phyloP scores from a whole-genome alignment of 1,284 basidiomycete species.

The Laetiporus sulphureus region DNA sequence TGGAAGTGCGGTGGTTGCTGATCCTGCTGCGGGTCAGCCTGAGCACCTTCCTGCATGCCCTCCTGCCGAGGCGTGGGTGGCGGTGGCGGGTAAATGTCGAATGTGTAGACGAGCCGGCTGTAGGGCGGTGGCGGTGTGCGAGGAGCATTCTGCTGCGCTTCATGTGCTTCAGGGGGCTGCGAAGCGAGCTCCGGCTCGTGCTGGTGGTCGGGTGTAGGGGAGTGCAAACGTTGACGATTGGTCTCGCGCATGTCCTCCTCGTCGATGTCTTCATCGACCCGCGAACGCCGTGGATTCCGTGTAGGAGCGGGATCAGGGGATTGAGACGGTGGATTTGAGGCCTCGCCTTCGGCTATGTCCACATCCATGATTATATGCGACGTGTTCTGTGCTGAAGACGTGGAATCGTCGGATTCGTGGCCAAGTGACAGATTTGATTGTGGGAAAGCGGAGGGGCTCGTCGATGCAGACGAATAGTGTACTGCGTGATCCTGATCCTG shows the following conservation, averaged over 20 bases:
- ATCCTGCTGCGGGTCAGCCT: background rate
- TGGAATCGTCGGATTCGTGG: slow-evolving; percentile 3
- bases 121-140: slow-evolving; percentile 9
- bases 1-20: slow-evolving; percentile 4
- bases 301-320: slow-evolving; percentile 1
- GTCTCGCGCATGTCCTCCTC: slow-evolving; percentile 22
- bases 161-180: slow-evolving; percentile 3
- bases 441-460: background rate
- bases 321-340: slow-evolving; percentile 3
- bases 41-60: no score
- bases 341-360: slow-evolving; percentile 14
- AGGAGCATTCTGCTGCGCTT: slow-evolving; percentile 5
- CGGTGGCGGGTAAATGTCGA: slow-evolving; percentile 16
- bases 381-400: slow-evolving; percentile 2
- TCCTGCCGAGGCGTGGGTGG: background rate
- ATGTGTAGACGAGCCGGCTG: slow-evolving; percentile 13
- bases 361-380: slow-evolving; percentile 5
- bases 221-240: slow-evolving; percentile 23
- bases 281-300: slow-evolving; percentile 15
- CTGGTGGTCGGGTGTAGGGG: slow-evolving; percentile 12
- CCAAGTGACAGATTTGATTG: background rate
- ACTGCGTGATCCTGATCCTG: slow-evolving; percentile 1
- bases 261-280: slow-evolving; percentile 24
- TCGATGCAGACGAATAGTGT: background rate
- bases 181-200: slow-evolving; percentile 11